A percentile compares a stretch with the other conserved stretches of the same genome.
Evolutionary conservation across 2,329 filamentous ascomycete species (phyloP).

Genomic region (Bipolaris zeicola): DNA sequence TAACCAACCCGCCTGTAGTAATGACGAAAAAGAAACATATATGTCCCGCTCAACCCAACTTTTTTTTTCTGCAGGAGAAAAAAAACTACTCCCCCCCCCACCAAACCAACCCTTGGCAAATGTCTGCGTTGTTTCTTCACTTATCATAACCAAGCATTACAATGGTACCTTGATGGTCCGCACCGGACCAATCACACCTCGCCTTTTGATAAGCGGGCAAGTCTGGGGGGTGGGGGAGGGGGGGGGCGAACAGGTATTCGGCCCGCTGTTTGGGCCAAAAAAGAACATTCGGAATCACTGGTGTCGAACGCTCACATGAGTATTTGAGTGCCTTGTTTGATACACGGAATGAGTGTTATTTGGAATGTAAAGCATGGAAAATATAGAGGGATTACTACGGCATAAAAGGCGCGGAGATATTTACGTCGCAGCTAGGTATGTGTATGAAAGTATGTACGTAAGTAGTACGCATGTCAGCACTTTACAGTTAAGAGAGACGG

Average conservation of each 20-base stretch:
- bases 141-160: not conserved
- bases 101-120: not conserved
- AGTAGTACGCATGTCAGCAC: no score
- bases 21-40: not conserved
- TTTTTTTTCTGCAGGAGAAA: not conserved
- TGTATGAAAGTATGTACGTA: no score
- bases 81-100: not conserved
- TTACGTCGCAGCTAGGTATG: no score
- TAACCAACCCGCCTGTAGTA: conserved; percentile 4
- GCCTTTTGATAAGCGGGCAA: conserved; percentile 28
- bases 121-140: no score
- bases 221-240: no score
- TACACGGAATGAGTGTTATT: no score
- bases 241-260: not conserved
- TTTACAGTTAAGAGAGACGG: no score
- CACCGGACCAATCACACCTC: conserved; percentile 22
- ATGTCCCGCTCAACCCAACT: not conserved
- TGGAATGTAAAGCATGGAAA: no score
- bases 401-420: no score
- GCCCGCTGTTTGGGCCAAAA: not conserved
- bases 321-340: not conserved
- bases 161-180: conserved; percentile 26
- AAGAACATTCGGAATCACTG: not conserved
- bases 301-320: not conserved
- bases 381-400: no score